Evolutionary conservation across 768 basidiomycete genomes (phyloP).

Genomic region (Basidioascus undulatus): DNA sequence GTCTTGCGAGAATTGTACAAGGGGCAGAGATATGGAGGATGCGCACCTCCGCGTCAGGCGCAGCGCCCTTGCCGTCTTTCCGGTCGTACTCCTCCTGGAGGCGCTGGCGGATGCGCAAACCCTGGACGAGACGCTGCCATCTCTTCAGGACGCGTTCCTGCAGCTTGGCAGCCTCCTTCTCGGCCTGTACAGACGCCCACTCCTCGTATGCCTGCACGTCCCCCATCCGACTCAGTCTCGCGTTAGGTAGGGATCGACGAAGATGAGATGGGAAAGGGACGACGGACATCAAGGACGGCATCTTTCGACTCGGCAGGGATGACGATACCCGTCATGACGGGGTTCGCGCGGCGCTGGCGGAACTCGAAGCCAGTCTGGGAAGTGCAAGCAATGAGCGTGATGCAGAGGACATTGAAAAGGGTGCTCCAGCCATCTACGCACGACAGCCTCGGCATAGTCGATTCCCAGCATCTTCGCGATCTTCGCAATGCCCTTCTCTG

Average conservation of each 20-base stretch:
- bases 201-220: constrained; percentile 50
- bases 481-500: constrained; percentile 70
- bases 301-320: constrained; percentile 57
- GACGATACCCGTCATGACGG: constrained; percentile 65
- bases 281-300: constrained; percentile 43
- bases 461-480: constrained; percentile 66
- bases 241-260: not conserved
- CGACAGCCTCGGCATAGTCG: constrained; percentile 85
- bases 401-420: not conserved
- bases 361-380: constrained; percentile 83
- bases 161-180: constrained; percentile 47
- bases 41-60: constrained; percentile 1
- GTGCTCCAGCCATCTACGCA: constrained; percentile 23
- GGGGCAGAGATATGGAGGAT: too few relatives aligned
- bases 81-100: constrained; percentile 47
- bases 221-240: too few relatives aligned
- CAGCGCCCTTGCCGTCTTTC: constrained; percentile 1
- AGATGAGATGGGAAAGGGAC: not conserved
- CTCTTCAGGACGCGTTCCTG: constrained; percentile 61
- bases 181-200: constrained; percentile 53
- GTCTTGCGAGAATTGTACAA: too few relatives aligned
- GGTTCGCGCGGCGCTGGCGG: constrained; percentile 67
- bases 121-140: constrained; percentile 71
- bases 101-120: constrained; percentile 60
- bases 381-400: not conserved